Percentiles rank a stretch among this genome's conserved stretches.
Evolutionary conservation across 164 flowering plant genomes (phyloP).

Genomic region (Piper betle): DNA sequence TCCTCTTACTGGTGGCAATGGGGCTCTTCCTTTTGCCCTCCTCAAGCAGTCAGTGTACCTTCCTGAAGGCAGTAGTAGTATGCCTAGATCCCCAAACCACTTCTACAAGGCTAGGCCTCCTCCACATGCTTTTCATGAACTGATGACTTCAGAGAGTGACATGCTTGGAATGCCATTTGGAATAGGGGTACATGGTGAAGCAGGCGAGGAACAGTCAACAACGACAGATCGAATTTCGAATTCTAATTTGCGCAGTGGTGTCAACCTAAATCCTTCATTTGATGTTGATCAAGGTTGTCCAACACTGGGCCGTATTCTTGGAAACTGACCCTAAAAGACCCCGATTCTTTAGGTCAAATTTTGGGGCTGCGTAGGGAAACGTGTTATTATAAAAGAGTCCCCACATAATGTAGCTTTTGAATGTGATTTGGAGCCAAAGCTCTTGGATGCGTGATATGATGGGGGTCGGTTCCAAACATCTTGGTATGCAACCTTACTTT

Average conservation of each 20-base stretch:
- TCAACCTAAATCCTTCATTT: constrained; percentile 33
- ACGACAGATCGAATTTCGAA: constrained; percentile 69
- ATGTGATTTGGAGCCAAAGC: too few relatives aligned
- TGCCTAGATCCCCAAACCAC: constrained; percentile 34
- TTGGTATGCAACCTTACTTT: too few relatives aligned
- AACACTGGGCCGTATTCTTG: constrained; percentile 25
- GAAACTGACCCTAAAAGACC: constrained; percentile 17
- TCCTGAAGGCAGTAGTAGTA: constrained; percentile 46
- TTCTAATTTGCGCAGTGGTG: constrained; percentile 57
- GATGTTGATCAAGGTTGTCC: constrained; percentile 42
- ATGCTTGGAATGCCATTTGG: constrained; percentile 38
- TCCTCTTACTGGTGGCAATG: constrained; percentile 71
- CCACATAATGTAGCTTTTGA: too few relatives aligned
- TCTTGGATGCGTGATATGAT: too few relatives aligned
- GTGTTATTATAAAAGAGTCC: constrained; percentile 13
- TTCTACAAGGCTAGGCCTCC: constrained; percentile 29
- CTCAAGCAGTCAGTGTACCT: constrained; percentile 33
- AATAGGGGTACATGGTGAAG: constrained; percentile 29
- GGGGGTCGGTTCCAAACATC: too few relatives aligned
- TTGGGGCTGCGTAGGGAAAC: constrained; percentile 13
- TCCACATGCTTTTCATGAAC: constrained; percentile 43
- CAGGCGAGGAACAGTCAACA: constrained; percentile 47
- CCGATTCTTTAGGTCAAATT: constrained; percentile 2
- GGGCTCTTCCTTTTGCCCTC: constrained; percentile 59
- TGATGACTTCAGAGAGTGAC: constrained; percentile 30